These are phyloP conservation scores for Xanthoceras sorbifolium DNA, from an alignment of 345 rosid genomes.

Conservation along the genomic window DNA sequence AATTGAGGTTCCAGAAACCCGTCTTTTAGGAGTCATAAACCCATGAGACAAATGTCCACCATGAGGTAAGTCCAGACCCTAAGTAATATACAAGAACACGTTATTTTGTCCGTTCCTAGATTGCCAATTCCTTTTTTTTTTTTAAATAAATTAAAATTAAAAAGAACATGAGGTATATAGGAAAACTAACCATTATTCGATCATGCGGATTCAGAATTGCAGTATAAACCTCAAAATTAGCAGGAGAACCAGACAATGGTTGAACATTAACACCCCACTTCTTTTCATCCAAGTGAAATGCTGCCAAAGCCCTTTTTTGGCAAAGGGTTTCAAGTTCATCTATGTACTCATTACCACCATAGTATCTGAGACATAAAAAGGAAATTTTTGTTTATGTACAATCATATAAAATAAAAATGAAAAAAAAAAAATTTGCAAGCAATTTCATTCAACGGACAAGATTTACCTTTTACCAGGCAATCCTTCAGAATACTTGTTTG, in stretches of 20 bases:
- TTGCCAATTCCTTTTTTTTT: too few species aligned
- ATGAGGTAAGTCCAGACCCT: conserved; percentile 92
- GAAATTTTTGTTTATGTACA: background rate
- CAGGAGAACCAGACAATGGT: conserved; percentile 97
- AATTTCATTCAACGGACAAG: background rate
- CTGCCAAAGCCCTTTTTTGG: conserved; percentile 77
- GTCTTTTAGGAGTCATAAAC: conserved; percentile 85
- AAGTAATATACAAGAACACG: conserved; percentile 15
- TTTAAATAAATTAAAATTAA: background rate
- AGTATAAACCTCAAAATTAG: conserved; percentile 91
- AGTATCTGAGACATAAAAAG: conserved; percentile 50
- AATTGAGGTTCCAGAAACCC: conserved; percentile 89
- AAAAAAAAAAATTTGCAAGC: background rate
- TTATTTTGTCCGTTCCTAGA: conserved; percentile 11
- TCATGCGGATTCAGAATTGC: conserved; percentile 88
- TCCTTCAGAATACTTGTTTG: conserved; percentile 94
- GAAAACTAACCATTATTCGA: conserved; percentile 64
- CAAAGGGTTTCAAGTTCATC: conserved; percentile 91
- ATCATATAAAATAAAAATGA: conserved; percentile 7
- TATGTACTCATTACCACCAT: conserved; percentile 88
- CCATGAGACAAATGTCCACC: conserved; percentile 96
- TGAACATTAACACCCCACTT: conserved; percentile 96
- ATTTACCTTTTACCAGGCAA: conserved; percentile 87
- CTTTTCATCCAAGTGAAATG: conserved; percentile 68
- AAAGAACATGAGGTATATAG: background rate